Percentiles rank a stretch among this genome's conserved stretches.
Conservation (phyloP, 1,284 basidiomycete genomes). For the Heterobasidion parviporum region DNA sequence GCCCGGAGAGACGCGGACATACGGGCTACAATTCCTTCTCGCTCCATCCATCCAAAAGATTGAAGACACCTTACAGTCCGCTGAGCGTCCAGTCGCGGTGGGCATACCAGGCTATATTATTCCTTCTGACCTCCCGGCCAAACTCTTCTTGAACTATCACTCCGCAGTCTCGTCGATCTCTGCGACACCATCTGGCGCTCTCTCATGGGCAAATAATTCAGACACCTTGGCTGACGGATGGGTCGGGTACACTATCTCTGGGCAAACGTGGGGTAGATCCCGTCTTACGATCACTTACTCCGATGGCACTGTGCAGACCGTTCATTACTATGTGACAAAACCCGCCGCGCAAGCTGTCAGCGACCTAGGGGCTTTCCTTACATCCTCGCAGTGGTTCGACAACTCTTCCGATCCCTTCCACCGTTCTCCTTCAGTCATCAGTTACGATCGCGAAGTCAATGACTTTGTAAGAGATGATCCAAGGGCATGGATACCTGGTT, state of each 20-base stretch:
- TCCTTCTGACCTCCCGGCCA: constrained; percentile 38
- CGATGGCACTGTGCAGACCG: constrained; percentile 44
- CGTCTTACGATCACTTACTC: constrained; percentile 41
- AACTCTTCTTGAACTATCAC: constrained; percentile 42
- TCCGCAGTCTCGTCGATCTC: constrained; percentile 33
- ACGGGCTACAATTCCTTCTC: constrained; percentile 44
- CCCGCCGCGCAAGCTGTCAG: constrained; percentile 35
- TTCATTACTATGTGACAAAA: constrained; percentile 47
- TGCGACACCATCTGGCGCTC: constrained; percentile 39
- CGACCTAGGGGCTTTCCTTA: constrained; percentile 47
- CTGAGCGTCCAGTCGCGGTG: constrained; percentile 40
- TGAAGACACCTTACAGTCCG: constrained; percentile 33
- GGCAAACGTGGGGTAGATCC: constrained; percentile 39
- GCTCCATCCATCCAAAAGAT: constrained; percentile 43
- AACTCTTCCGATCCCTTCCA: constrained; percentile 42
- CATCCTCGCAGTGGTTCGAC: constrained; percentile 48
- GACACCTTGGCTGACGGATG: constrained; percentile 40
- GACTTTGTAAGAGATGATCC: constrained; percentile 36
- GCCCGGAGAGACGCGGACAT: constrained; percentile 41
- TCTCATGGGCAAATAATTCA: constrained; percentile 35
- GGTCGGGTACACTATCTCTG: constrained; percentile 40
- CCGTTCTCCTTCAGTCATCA: constrained; percentile 48
- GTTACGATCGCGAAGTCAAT: constrained; percentile 45
- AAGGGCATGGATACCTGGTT: constrained; percentile 45
- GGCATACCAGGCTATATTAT: constrained; percentile 50